phyloP scores from a whole-genome alignment of 352 stramenopile genomes.

The Pythium apleroticum region DNA sequence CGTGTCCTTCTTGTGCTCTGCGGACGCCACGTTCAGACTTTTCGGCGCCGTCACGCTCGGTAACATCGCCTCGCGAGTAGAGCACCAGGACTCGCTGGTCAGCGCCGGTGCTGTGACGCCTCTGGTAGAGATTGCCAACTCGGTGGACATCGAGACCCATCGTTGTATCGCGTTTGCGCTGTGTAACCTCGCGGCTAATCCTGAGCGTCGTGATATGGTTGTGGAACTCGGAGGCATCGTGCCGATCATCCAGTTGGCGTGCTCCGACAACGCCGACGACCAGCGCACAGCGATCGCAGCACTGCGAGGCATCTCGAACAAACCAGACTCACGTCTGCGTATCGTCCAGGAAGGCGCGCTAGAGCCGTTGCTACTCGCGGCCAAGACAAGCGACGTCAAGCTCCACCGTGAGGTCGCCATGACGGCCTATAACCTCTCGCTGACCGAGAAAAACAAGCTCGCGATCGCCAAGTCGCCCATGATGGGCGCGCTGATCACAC shows the following conservation, averaged over 20 bases:
- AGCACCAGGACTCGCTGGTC: conserved; percentile 83
- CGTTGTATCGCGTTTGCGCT: conserved; percentile 96
- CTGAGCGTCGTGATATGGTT: conserved; percentile 84
- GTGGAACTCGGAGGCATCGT: conserved; percentile 91
- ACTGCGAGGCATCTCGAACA: conserved; percentile 87
- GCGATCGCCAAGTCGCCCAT: conserved; percentile 84
- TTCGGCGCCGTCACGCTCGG: conserved; percentile 96
- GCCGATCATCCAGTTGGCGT: conserved; percentile 95
- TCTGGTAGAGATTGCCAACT: conserved; percentile 92
- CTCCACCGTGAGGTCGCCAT: conserved; percentile 90
- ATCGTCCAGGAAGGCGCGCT: conserved; percentile 91
- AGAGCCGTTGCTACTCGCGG: conserved; percentile 85
- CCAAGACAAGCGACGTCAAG: conserved; percentile 59
- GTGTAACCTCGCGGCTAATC: conserved; percentile 93
- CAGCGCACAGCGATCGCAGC: conserved; percentile 91
- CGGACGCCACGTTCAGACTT: conserved; percentile 93
- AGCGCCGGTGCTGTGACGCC: conserved; percentile 86
- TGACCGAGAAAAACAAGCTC: conserved; percentile 96
- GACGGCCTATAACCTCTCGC: conserved; percentile 89
- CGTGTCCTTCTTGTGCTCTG: conserved; percentile 94
- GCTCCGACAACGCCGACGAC: conserved; percentile 86
- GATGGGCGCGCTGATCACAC: conserved; percentile 75
- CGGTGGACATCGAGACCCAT: conserved; percentile 93
- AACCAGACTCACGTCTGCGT: conserved; percentile 74
- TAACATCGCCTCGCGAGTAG: conserved; percentile 88